Evolutionary conservation across 208 protist species (phyloP).

Genomic region (Leishmania tarentolae): DNA sequence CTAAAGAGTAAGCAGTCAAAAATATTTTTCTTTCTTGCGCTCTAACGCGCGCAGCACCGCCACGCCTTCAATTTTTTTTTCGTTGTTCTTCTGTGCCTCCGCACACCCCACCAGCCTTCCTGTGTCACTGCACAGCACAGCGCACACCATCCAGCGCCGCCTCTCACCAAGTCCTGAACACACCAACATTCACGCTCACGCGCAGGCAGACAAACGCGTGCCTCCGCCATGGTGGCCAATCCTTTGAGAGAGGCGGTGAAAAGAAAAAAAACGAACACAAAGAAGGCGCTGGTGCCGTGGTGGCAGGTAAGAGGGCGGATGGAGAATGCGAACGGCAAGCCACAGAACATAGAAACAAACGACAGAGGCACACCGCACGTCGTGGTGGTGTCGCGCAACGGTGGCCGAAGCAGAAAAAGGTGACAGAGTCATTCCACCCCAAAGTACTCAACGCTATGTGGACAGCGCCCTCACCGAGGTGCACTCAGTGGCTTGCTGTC

Average conservation of each 20-base stretch:
- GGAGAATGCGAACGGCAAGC: background rate
- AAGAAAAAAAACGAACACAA: background rate
- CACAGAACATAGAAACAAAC: background rate
- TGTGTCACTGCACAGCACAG: background rate
- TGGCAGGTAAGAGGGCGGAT: background rate
- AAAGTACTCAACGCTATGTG: background rate
- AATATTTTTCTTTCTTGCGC: background rate
- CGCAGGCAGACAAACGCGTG: background rate
- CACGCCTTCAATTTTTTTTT: background rate
- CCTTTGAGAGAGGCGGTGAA: background rate
- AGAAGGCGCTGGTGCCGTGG: background rate
- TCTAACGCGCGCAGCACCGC: background rate
- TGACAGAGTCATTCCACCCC: too few relatives aligned
- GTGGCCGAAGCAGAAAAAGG: background rate
- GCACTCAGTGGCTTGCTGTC: constrained; percentile 31
- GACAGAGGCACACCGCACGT: background rate
- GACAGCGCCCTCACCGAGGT: background rate
- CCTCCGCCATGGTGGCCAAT: background rate
- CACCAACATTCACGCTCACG: background rate
- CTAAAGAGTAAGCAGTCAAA: background rate
- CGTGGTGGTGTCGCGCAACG: background rate
- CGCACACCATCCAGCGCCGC: background rate
- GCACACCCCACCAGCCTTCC: background rate
- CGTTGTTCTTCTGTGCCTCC: background rate
- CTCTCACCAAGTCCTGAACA: background rate